Base-by-base conservation (phyloP, 2,329 filamentous ascomycete species). In the Phialophora expanda region DNA sequence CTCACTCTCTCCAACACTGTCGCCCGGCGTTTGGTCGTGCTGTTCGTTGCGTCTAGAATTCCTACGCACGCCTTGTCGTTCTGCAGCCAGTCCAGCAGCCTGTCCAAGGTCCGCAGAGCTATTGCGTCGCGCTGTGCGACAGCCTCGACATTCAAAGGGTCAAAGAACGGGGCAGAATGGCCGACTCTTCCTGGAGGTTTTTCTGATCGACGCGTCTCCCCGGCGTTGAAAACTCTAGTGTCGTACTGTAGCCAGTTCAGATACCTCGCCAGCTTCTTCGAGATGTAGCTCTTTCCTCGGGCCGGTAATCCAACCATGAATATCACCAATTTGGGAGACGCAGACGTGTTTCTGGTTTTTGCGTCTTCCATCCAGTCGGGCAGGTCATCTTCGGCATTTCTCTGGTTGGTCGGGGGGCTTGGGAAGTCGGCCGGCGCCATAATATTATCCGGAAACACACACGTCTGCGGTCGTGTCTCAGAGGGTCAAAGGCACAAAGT, bases 281-380 rank as follows among this genome's bases (percentile, higher is more conserved):
- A 98, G 74, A 99, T 96, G 80, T 99, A 99, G 61, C 93, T 97
- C 81, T 99, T 99, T 76, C 95, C 95, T 74, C 95, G 85, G 11
- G 95, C 95, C 3, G 95, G 95, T 73, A 99, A 82, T 70, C 95
- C 95, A 68, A 99, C 95, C 95, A 99, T 99, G 77, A 98, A 88
- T 74, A 99, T 96, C 75, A 98, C 92, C 68, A 98, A 84, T 83
- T 99, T 99, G n/a, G 48, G 95, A 90, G 59, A 93, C 95, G 58
- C 98, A 2, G 90, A 84, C 98, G 95, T 74, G 93, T 86, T 75
- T 93, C 89, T 62, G 95, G 90, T 11, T 12, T 51, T 51, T 5
- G 26, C 26, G 26, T 28, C 26, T 28, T 28, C 26, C 26, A 28
- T 28, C 26, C 26, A 28, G 26, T 28, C 26, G 22, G 48, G 48